Percentiles rank a stretch among this genome's conserved stretches.
Conservation (phyloP, 2,329 filamentous ascomycete species). For the Aphanocladium album region DNA sequence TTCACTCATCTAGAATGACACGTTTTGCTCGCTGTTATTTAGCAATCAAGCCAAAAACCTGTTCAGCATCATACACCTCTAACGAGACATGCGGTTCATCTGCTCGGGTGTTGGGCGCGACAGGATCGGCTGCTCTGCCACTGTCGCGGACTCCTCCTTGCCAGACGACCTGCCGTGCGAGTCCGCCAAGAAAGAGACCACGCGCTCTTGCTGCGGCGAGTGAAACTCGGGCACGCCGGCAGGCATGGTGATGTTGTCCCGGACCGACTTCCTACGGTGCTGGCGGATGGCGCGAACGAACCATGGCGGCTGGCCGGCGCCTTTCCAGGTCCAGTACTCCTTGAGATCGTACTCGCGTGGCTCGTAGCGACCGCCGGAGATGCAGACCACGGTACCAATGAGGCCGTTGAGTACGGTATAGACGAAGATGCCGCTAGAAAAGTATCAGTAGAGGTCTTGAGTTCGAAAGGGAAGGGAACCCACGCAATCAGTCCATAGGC, state of each 20-base stretch:
- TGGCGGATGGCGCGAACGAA: constrained; percentile 36
- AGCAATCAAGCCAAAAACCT: neutral
- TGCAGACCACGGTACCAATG: constrained; percentile 40
- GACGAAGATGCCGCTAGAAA: constrained; percentile 48
- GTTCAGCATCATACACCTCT: neutral
- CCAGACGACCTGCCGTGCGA: constrained; percentile 18
- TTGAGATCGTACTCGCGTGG: constrained; percentile 50
- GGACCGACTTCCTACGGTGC: constrained; percentile 9
- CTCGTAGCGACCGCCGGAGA: constrained; percentile 39
- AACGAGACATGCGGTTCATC: constrained; percentile 7
- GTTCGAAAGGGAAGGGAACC: constrained; percentile 24
- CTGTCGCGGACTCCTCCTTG: constrained; percentile 20
- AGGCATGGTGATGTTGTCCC: neutral
- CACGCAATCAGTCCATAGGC: constrained; percentile 71
- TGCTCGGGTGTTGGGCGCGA: constrained; percentile 13
- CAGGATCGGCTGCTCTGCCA: constrained; percentile 17
- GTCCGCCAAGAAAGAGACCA: constrained; percentile 8
- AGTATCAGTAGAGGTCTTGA: constrained; percentile 10
- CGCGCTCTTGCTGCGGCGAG: constrained; percentile 10
- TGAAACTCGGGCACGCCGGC: neutral
- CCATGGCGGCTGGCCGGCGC: constrained; percentile 43
- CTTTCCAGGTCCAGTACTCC: constrained; percentile 52
- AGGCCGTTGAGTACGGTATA: constrained; percentile 45
- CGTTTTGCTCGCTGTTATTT: neutral
- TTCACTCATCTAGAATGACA: neutral